Percentiles rank a stretch among this genome's conserved stretches.
phyloP scores from a whole-genome alignment of 2,329 filamentous ascomycete species.

The Cadophora gregata region DNA sequence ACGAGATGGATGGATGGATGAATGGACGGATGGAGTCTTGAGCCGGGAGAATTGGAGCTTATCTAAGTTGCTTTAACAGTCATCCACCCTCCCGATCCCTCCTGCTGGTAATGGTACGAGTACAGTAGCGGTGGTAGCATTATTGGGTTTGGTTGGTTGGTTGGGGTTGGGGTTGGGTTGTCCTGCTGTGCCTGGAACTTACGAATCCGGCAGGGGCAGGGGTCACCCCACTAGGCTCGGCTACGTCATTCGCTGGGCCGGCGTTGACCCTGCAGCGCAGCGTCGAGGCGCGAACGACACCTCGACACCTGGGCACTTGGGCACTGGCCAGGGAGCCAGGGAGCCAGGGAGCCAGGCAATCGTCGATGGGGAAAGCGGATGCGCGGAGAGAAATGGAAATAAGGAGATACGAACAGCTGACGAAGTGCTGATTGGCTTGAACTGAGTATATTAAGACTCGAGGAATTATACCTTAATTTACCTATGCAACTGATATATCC shows the following conservation, averaged over 20 bases:
- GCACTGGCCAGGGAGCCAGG: too few relatives aligned
- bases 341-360: too few relatives aligned
- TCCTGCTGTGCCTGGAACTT: not conserved
- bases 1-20: conserved; percentile 7
- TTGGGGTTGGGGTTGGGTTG: not conserved
- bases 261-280: not conserved
- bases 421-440: not conserved
- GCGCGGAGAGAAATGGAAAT: conserved; percentile 15
- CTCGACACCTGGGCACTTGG: too few relatives aligned
- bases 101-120: too few relatives aligned
- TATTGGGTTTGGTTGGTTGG: too few relatives aligned
- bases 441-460: not conserved
- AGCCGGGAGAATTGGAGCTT: conserved; percentile 1
- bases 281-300: too few relatives aligned
- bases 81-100: not conserved
- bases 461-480: too few relatives aligned
- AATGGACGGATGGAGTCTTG: too few relatives aligned
- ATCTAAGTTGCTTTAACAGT: not conserved
- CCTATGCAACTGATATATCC: too few relatives aligned
- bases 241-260: conserved; percentile 28
- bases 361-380: not conserved
- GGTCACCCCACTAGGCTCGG: conserved; percentile 2
- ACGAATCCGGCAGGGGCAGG: conserved; percentile 19
- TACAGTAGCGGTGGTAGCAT: too few relatives aligned
- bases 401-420: not conserved